A percentile compares a stretch with the other conserved stretches of the same genome.
Conservation (phyloP, 768 basidiomycete genomes). For the Lentinula aciculospora region DNA sequence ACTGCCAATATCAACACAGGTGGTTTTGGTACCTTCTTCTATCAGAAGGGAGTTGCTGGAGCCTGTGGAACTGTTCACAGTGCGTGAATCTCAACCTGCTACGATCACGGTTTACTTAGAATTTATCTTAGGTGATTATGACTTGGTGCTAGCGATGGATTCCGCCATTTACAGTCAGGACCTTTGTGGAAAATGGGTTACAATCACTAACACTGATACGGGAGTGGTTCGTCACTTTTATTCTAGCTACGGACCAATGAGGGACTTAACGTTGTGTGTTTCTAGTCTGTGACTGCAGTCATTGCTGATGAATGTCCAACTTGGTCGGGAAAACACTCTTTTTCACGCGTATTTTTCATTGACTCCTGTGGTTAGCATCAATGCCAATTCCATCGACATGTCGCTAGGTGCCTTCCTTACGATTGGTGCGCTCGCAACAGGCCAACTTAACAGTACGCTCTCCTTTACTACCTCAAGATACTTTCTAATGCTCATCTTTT, state of each 20-base stretch:
- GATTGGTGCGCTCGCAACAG: neutral
- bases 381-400: constrained; percentile 46
- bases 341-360: neutral
- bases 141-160: constrained; percentile 61
- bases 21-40: constrained; percentile 61
- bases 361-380: constrained; percentile 18
- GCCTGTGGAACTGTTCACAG: constrained; percentile 59
- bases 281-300: constrained; percentile 45
- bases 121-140: constrained; percentile 43
- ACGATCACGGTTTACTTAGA: constrained; percentile 9
- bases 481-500: neutral
- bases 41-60: constrained; percentile 68
- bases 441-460: neutral
- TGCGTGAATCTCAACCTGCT: neutral
- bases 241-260: neutral
- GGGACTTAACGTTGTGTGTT: neutral
- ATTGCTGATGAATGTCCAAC: constrained; percentile 83
- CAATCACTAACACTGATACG: constrained; percentile 58
- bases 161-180: constrained; percentile 44
- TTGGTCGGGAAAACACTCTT: constrained; percentile 29
- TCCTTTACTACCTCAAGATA: neutral
- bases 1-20: constrained; percentile 22
- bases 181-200: constrained; percentile 60
- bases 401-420: constrained; percentile 44
- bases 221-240: constrained; percentile 30